These are phyloP conservation scores for Tuber magnatum DNA, from an alignment of 495 filamentous ascomycete genomes.

Conservation along the genomic window DNA sequence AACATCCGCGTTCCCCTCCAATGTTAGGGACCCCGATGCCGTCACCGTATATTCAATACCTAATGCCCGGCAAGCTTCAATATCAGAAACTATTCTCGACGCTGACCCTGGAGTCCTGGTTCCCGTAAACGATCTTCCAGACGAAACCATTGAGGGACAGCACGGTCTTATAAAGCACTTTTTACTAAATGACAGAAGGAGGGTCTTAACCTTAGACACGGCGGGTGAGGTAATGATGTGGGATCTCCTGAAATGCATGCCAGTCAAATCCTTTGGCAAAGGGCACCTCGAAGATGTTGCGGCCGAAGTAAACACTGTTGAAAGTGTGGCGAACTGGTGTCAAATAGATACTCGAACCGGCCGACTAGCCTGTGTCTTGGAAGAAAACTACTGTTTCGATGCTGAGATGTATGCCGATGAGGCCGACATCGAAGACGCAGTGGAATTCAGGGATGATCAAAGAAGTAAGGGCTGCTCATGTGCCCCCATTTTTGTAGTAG, in stretches of 20 bases:
- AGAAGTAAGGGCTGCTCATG: slow-evolving; percentile 57
- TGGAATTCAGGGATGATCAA: slow-evolving; percentile 86
- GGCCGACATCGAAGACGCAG: slow-evolving; percentile 58
- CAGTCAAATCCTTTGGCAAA: slow-evolving; percentile 82
- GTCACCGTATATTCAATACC: slow-evolving; percentile 48
- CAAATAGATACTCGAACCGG: slow-evolving; percentile 89
- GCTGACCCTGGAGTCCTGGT: slow-evolving; percentile 51
- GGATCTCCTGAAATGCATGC: slow-evolving; percentile 83
- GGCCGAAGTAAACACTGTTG: slow-evolving; percentile 75
- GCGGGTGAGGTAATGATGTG: slow-evolving; percentile 93
- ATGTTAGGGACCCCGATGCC: slow-evolving; percentile 48
- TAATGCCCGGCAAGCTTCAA: slow-evolving; percentile 48
- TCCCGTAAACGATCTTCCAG: slow-evolving; percentile 66
- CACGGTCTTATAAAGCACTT: slow-evolving; percentile 91
- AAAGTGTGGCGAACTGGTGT: slow-evolving; percentile 91
- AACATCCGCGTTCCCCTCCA: slow-evolving; percentile 63
- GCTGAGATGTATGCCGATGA: slow-evolving; percentile 96
- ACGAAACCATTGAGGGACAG: slow-evolving; percentile 87
- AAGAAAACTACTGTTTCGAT: slow-evolving; percentile 95
- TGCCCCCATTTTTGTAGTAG: neutral
- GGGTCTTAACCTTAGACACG: slow-evolving; percentile 85
- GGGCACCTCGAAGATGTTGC: slow-evolving; percentile 86
- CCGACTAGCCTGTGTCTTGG: slow-evolving; percentile 77
- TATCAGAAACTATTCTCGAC: slow-evolving; percentile 56
- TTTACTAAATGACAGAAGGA: slow-evolving; percentile 80